Conservation (phyloP, 805 yeast species). For the Ogataea kodamae region DNA sequence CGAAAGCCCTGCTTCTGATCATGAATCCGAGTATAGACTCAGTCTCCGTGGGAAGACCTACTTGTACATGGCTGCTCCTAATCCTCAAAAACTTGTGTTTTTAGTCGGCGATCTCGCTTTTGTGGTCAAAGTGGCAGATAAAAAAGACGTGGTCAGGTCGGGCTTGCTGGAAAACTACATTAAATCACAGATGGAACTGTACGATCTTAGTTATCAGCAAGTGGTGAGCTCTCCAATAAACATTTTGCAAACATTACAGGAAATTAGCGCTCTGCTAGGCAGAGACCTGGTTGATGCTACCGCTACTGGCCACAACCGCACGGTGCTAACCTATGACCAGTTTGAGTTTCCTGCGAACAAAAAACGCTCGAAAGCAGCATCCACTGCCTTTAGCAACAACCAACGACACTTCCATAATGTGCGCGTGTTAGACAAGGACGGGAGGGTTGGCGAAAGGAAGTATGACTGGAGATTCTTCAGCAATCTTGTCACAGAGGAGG, state of each 20-base stretch:
- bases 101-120: constrained; percentile 40
- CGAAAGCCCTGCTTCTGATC: constrained; percentile 28
- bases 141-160: constrained; percentile 30
- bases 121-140: constrained; percentile 34
- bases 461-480: constrained; percentile 71
- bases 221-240: constrained; percentile 32
- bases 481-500: constrained; percentile 34
- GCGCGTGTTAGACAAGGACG: constrained; percentile 29
- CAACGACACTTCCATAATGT: constrained; percentile 34
- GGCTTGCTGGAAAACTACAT: constrained; percentile 36
- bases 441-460: constrained; percentile 33
- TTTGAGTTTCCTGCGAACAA: constrained; percentile 30
- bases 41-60: constrained; percentile 40
- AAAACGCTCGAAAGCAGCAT: constrained; percentile 30
- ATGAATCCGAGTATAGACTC: constrained; percentile 37
- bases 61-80: constrained; percentile 40
- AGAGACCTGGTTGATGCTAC: constrained; percentile 30
- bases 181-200: constrained; percentile 26
- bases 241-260: constrained; percentile 25
- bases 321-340: constrained; percentile 19
- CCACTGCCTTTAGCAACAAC: constrained; percentile 30
- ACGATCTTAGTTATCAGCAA: constrained; percentile 25
- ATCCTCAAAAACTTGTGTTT: constrained; percentile 43
- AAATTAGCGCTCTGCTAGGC: constrained; percentile 27
- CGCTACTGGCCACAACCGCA: constrained; percentile 18